phyloP scores from a whole-genome alignment of 345 rosid species.

The Atalantia buxifolia region DNA sequence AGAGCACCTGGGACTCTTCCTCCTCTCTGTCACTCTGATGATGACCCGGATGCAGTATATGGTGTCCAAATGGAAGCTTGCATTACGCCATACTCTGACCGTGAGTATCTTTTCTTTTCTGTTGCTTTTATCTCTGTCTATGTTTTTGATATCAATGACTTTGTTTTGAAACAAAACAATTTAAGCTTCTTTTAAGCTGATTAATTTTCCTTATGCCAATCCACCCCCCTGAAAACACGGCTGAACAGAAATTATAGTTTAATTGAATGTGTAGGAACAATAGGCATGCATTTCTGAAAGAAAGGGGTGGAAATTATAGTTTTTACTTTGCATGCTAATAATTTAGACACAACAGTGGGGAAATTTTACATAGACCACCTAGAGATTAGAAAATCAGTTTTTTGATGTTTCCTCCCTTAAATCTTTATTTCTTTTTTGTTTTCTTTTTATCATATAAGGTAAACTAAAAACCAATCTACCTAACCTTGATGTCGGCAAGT shows the following conservation, averaged over 20 bases:
- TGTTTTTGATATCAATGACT: background rate
- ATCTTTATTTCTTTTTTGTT: background rate
- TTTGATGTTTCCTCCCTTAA: background rate
- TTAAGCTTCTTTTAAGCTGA: background rate
- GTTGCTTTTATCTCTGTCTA: background rate
- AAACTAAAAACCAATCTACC: background rate
- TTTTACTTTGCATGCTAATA: background rate
- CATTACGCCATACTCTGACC: constrained; percentile 80
- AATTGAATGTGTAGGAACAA: background rate
- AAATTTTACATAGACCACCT: background rate
- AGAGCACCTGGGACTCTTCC: constrained; percentile 85
- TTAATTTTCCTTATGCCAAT: background rate
- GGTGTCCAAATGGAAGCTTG: constrained; percentile 93
- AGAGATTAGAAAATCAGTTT: background rate
- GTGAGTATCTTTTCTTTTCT: constrained; percentile 46
- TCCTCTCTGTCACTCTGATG: constrained; percentile 83
- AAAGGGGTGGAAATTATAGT: background rate
- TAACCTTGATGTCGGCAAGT: background rate
- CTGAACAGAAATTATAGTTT: background rate
- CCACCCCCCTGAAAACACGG: background rate
- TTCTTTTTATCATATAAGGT: background rate
- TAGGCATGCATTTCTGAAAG: background rate
- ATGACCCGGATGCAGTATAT: constrained; percentile 87
- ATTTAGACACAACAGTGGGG: background rate
- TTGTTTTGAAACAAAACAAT: background rate